These are phyloP conservation scores for Tetrahymena borealis DNA, from an alignment of 73 alveolate genomes.

Conservation along the genomic window DNA sequence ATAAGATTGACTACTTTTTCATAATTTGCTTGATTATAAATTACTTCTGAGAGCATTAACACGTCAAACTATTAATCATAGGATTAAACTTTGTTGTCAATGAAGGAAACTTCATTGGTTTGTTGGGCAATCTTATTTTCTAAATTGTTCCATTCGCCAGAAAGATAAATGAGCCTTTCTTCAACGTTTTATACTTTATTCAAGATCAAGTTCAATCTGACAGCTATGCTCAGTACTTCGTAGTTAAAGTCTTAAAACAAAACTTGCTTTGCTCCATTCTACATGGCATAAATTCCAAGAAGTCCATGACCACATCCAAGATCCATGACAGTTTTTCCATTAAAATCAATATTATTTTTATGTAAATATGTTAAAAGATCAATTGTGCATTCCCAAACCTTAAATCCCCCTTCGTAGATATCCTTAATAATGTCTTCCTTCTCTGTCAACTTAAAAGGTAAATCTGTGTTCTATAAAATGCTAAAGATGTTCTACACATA, in stretches of 20 bases:
- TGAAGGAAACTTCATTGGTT: neutral
- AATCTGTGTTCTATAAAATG: neutral
- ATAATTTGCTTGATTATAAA: constrained; percentile 35
- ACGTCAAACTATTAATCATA: constrained; percentile 1
- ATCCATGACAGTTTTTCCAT: constrained; percentile 17
- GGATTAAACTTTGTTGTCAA: neutral
- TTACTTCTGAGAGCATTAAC: constrained; percentile 33
- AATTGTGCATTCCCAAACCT: constrained; percentile 41
- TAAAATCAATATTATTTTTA: neutral
- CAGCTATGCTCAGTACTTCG: constrained; percentile 8
- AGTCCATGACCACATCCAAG: constrained; percentile 46
- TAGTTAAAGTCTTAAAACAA: constrained; percentile 24
- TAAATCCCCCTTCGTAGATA: constrained; percentile 34
- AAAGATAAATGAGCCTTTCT: constrained; percentile 4
- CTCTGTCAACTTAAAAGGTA: neutral
- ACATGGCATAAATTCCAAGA: constrained; percentile 26
- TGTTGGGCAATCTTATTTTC: neutral
- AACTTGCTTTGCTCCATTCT: constrained; percentile 32
- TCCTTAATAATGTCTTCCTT: constrained; percentile 8
- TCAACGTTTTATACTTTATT: neutral
- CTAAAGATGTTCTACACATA: neutral
- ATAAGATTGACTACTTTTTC: constrained; percentile 13
- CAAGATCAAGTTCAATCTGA: neutral
- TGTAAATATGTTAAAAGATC: constrained; percentile 18
- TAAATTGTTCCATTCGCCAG: constrained; percentile 34